Conservation (phyloP, 2,329 filamentous ascomycete species). For the Stylonectria norvegica region DNA sequence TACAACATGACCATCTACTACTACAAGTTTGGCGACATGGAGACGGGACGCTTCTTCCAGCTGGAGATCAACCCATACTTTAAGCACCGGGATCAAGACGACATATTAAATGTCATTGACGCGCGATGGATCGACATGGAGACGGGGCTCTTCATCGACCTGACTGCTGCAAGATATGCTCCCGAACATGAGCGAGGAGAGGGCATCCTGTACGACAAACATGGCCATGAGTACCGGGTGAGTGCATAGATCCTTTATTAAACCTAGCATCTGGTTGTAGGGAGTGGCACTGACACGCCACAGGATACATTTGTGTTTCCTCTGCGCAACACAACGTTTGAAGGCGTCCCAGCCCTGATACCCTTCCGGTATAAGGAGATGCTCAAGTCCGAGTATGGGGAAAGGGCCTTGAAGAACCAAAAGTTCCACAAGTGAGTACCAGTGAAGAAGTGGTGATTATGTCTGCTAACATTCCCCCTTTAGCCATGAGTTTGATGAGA, state of each 20-base stretch:
- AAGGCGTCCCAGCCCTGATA: slow-evolving; percentile 63
- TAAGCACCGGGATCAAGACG: slow-evolving; percentile 35
- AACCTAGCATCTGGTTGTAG: not conserved
- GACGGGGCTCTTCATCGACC: slow-evolving; percentile 49
- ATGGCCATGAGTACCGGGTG: slow-evolving; percentile 49
- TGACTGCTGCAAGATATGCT: slow-evolving; percentile 49
- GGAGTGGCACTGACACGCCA: not conserved
- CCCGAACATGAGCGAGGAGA: slow-evolving; percentile 40
- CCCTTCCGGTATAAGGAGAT: slow-evolving; percentile 60
- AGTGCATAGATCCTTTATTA: slow-evolving; percentile 2
- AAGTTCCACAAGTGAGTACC: slow-evolving; percentile 50
- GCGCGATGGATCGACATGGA: slow-evolving; percentile 48
- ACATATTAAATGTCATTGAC: slow-evolving; percentile 44
- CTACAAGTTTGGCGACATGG: slow-evolving; percentile 38
- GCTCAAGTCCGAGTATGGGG: slow-evolving; percentile 55
- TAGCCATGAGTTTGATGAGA: slow-evolving; percentile 42
- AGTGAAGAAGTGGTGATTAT: no score
- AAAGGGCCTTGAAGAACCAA: slow-evolving; percentile 47
- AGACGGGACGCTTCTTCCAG: slow-evolving; percentile 42
- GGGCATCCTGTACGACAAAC: slow-evolving; percentile 49
- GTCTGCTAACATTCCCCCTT: slow-evolving; percentile 9
- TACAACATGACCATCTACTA: slow-evolving; percentile 58
- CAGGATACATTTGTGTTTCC: slow-evolving; percentile 63
- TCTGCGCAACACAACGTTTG: slow-evolving; percentile 64
- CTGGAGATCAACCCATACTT: slow-evolving; percentile 49